phyloP scores from a whole-genome alignment of 2,329 filamentous ascomycete genomes.

The Dactylellina parvicollis region DNA sequence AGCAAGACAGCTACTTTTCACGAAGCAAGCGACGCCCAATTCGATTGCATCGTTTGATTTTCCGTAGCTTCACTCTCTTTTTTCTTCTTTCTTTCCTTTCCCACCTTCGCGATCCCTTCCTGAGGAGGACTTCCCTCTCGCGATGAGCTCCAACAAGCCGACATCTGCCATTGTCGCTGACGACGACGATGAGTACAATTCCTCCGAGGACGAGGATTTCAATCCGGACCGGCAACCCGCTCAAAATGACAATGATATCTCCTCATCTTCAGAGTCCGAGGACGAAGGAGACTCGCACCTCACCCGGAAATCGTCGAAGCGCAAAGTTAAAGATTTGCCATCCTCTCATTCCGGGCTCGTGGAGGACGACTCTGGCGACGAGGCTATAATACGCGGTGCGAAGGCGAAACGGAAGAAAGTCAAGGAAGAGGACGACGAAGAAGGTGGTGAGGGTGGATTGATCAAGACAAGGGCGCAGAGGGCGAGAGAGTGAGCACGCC shows the following conservation, averaged over 20 bases:
- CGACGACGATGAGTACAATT: slow-evolving; percentile 70
- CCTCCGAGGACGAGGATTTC: slow-evolving; percentile 79
- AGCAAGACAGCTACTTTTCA: background rate
- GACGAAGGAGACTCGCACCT: slow-evolving; percentile 60
- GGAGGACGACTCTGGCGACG: slow-evolving; percentile 52
- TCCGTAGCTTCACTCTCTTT: background rate
- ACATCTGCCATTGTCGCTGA: slow-evolving; percentile 60
- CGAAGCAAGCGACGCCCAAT: background rate
- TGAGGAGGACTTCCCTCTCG: background rate
- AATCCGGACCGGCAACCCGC: slow-evolving; percentile 67
- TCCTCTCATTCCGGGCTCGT: slow-evolving; percentile 59
- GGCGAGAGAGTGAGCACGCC: slow-evolving; percentile 68
- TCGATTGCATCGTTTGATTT: background rate
- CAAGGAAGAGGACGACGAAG: slow-evolving; percentile 56
- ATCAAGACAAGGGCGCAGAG: slow-evolving; percentile 78
- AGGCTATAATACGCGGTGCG: slow-evolving; percentile 55
- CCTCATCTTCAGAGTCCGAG: slow-evolving; percentile 66
- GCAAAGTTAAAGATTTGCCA: slow-evolving; percentile 56
- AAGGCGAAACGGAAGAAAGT: slow-evolving; percentile 58
- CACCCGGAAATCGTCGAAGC: slow-evolving; percentile 56
- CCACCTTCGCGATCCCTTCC: background rate
- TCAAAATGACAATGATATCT: slow-evolving; percentile 62
- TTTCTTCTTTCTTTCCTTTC: background rate
- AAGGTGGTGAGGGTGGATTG: slow-evolving; percentile 68
- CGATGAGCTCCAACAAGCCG: slow-evolving; percentile 62